Base-by-base conservation (phyloP, 345 rosid species). In the Melaleuca quinquenervia region DNA sequence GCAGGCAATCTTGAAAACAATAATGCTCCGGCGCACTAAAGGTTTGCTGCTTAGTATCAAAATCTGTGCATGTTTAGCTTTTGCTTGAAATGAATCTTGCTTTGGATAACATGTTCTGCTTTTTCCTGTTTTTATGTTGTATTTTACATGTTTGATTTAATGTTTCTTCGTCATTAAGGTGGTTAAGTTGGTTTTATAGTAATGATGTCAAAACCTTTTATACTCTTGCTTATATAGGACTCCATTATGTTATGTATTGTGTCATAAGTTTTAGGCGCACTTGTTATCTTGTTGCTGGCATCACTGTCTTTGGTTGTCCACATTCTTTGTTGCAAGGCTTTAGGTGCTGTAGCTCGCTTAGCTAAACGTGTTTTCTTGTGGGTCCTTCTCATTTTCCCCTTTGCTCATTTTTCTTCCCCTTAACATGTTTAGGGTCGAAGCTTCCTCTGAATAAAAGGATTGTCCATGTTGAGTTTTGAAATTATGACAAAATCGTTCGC, bases 1-100 rank as follows among this genome's bases (percentile, higher is more conserved):
- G 86, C 98, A 94, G 90, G 96, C 98, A 88, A 92, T 97, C 86
- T 90, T 97, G 83, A 95, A 95, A 90, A 95, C 98, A 83, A 88
- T 96, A 87, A 96, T 97, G 99, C 95, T 97, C 85, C 99, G 99
- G 51, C 98, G 98, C 64, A 97, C 99, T 74, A 97, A 97, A 93
- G 99, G 99, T 87, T 16, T 50, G 89, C n/a, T 55, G 82, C 50
- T 12, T 18, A 21, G 26, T 6, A 70, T 85, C 41, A 45, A 22
- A 32, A 5, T 36, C 11, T 53, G 11, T 44, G 44, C 80, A 53
- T 64, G 24, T 86, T 50, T 78, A n/a, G 53, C 55, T 7, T 51
- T 49, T 52, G 27, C 36, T 8, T 55, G n/a, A 32, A 74, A 53
- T 53, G 51, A 51, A 20, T 50, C 26, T 80, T 52, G 48, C 80